These are phyloP conservation scores for Proliferodiscus dingleyae DNA, from an alignment of 2,329 filamentous ascomycete species.

Conservation along the genomic window DNA sequence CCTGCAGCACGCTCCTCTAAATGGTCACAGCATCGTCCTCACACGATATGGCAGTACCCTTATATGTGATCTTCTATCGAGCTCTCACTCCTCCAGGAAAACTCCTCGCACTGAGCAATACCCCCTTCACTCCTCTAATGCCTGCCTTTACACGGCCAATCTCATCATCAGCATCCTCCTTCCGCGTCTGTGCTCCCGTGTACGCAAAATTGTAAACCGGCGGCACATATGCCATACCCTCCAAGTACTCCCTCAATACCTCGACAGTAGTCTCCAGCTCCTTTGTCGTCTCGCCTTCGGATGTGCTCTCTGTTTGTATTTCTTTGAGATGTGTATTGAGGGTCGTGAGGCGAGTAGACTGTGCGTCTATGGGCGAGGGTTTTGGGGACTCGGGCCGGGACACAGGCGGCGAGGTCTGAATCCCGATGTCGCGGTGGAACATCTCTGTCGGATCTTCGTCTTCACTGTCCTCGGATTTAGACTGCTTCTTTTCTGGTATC, in stretches of 20 bases:
- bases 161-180: slow-evolving; percentile 59
- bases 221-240: slow-evolving; percentile 49
- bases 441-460: slow-evolving; percentile 67
- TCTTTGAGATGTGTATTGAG: slow-evolving; percentile 25
- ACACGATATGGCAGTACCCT: too few relatives aligned
- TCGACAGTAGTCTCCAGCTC: slow-evolving; percentile 33
- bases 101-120: slow-evolving; percentile 67
- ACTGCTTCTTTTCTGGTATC: slow-evolving; percentile 41
- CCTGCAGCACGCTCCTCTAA: too few relatives aligned
- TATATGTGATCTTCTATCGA: too few relatives aligned
- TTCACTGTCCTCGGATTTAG: slow-evolving; percentile 38
- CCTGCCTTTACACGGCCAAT: slow-evolving; percentile 68
- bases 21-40: too few relatives aligned
- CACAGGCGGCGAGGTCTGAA: slow-evolving; percentile 61
- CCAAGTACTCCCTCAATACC: slow-evolving; percentile 60
- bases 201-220: slow-evolving; percentile 29
- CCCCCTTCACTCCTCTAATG: slow-evolving; percentile 74
- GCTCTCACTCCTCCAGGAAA: slow-evolving; percentile 48
- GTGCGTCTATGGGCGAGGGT: slow-evolving; percentile 28
- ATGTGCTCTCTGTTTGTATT: slow-evolving; percentile 34
- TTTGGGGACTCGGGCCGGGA: slow-evolving; percentile 33
- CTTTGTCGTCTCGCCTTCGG: slow-evolving; percentile 17
- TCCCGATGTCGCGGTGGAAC: slow-evolving; percentile 76
- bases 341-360: background rate
- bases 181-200: slow-evolving; percentile 26